Conservation (phyloP, 2,329 filamentous ascomycete species). For the Fulvia fulva region DNA sequence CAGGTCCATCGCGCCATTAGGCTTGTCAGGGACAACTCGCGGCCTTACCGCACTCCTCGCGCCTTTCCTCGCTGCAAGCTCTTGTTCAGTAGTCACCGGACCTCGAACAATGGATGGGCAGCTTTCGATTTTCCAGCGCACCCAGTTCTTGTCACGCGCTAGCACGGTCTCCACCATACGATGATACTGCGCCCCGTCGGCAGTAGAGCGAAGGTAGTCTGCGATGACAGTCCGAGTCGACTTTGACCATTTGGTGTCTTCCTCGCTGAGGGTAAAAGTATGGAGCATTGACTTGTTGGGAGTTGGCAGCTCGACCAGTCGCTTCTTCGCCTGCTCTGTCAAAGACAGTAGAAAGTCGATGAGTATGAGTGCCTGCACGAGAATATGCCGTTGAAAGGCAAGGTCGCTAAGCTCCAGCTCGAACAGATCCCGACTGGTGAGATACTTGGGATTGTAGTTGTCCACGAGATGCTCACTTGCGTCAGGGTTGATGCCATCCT, state of each 20-base stretch:
- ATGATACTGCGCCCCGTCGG: conserved; percentile 88
- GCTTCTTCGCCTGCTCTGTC: conserved; percentile 75
- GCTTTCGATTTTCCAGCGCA: conserved; percentile 93
- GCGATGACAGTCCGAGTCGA: conserved; percentile 75
- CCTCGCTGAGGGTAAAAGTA: conserved; percentile 68
- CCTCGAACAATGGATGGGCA: conserved; percentile 82
- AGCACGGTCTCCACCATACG: conserved; percentile 96
- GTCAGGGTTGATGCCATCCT: conserved; percentile 4
- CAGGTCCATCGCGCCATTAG: conserved; percentile 70
- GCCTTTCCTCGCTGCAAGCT: conserved; percentile 63
- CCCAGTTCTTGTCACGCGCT: conserved; percentile 96
- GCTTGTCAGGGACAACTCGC: conserved; percentile 64
- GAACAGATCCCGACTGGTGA: conserved; percentile 96
- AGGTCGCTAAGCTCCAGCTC: conserved; percentile 94
- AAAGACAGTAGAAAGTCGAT: conserved; percentile 94
- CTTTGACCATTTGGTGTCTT: conserved; percentile 82
- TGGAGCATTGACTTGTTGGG: conserved; percentile 85
- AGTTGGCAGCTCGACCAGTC: conserved; percentile 60
- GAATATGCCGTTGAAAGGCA: conserved; percentile 87
- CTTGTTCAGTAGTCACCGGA: conserved; percentile 64
- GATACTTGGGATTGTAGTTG: conserved; percentile 93
- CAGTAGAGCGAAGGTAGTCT: conserved; percentile 59
- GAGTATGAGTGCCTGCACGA: conserved; percentile 91
- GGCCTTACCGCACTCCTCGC: conserved; percentile 64
- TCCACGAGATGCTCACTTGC: conserved; percentile 56